Percentiles rank a stretch among this genome's conserved stretches.
phyloP scores from a whole-genome alignment of 2,329 filamentous ascomycete genomes.

The Penicillium aurantiogriseum region DNA sequence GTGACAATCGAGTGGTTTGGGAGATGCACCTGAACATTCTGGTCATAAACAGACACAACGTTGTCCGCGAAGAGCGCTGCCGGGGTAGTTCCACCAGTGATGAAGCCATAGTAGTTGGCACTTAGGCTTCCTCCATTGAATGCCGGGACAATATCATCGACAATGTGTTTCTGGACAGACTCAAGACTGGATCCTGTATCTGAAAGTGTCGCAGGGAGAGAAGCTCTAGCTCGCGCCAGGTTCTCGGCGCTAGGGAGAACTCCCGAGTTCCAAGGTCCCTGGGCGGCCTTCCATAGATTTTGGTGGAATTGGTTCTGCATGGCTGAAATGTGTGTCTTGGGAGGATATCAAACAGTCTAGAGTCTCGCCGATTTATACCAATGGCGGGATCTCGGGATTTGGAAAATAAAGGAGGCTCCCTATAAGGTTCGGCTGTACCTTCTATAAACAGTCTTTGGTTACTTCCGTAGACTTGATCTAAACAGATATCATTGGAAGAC shows the following conservation, averaged over 20 bases:
- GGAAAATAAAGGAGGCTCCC: neutral
- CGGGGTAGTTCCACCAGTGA: slow-evolving; percentile 77
- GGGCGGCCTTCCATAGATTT: slow-evolving; percentile 32
- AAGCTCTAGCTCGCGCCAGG: slow-evolving; percentile 34
- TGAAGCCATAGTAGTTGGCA: slow-evolving; percentile 80
- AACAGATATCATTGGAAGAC: neutral
- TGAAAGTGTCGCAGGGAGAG: slow-evolving; percentile 32
- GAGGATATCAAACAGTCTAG: neutral
- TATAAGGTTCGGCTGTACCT: slow-evolving; percentile 18
- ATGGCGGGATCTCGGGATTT: slow-evolving; percentile 20
- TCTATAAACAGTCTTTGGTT: slow-evolving; percentile 1
- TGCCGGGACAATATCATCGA: slow-evolving; percentile 48
- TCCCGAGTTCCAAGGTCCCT: slow-evolving; percentile 29
- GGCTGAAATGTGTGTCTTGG: neutral
- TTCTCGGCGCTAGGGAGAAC: slow-evolving; percentile 34
- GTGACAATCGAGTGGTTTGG: slow-evolving; percentile 73
- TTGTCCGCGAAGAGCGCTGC: slow-evolving; percentile 80
- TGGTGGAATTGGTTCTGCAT: slow-evolving; percentile 26
- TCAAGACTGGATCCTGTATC: slow-evolving; percentile 33
- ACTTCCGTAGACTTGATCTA: neutral
- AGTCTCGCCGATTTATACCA: slow-evolving; percentile 7
- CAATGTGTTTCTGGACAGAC: slow-evolving; percentile 38
- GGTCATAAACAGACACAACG: slow-evolving; percentile 75
- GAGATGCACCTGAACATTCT: slow-evolving; percentile 81
- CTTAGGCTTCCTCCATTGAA: slow-evolving; percentile 66